These are phyloP conservation scores for Phytophthora hybrid DNA, from an alignment of 352 stramenopile species.

Conservation along the genomic window DNA sequence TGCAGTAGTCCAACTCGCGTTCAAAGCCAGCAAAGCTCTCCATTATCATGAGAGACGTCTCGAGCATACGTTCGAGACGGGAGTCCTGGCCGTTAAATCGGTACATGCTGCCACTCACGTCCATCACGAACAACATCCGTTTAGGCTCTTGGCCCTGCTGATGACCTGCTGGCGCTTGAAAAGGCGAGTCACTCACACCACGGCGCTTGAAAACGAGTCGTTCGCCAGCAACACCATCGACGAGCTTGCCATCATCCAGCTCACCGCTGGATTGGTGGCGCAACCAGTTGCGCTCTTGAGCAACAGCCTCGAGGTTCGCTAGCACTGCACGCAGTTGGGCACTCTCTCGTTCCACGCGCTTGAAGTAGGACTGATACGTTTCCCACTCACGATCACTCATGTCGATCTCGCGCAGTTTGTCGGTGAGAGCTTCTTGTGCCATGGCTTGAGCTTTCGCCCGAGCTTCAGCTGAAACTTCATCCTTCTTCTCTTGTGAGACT, in stretches of 20 bases:
- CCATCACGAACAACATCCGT: slow-evolving; percentile 93
- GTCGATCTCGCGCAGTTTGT: slow-evolving; percentile 80
- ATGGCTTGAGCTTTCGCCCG: slow-evolving; percentile 69
- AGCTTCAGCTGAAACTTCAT: slow-evolving; percentile 91
- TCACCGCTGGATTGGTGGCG: slow-evolving; percentile 95
- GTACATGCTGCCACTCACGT: slow-evolving; percentile 93
- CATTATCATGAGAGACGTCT: slow-evolving; percentile 97
- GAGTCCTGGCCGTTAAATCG: slow-evolving; percentile 95
- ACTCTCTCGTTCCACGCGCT: slow-evolving; percentile 80
- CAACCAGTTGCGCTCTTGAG: slow-evolving; percentile 93
- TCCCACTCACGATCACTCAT: slow-evolving; percentile 87
- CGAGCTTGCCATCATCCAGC: slow-evolving; percentile 95
- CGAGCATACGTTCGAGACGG: slow-evolving; percentile 93
- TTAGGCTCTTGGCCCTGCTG: slow-evolving; percentile 63
- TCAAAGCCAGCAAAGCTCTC: slow-evolving; percentile 93
- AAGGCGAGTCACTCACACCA: slow-evolving; percentile 73
- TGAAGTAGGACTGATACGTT: slow-evolving; percentile 82
- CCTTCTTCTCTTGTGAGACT: slow-evolving; percentile 94
- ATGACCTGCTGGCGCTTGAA: slow-evolving; percentile 37
- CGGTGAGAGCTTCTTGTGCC: slow-evolving; percentile 77
- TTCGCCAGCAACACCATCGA: slow-evolving; percentile 94
- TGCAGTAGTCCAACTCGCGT: slow-evolving; percentile 90
- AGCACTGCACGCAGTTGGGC: slow-evolving; percentile 83
- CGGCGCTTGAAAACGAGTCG: slow-evolving; percentile 94
- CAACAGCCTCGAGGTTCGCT: slow-evolving; percentile 82